These are phyloP conservation scores for Ophiocordyceps robertsii DNA, from an alignment of 2,329 filamentous ascomycete species.

Conservation along the genomic window DNA sequence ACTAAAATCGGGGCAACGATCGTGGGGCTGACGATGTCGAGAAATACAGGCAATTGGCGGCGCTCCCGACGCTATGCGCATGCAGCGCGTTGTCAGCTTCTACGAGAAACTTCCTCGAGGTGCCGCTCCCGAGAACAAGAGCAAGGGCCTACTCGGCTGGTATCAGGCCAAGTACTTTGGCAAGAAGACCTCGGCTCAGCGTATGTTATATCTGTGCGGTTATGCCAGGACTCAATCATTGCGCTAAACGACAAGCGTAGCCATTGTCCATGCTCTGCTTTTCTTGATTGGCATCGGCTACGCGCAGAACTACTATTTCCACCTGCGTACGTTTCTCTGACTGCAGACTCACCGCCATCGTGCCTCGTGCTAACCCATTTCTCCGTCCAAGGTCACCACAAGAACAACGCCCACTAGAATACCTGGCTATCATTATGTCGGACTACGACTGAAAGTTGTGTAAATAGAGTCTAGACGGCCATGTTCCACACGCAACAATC, in stretches of 20 bases:
- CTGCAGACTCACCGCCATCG: not conserved
- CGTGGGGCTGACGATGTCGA: slow-evolving; percentile 20
- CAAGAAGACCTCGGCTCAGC: slow-evolving; percentile 78
- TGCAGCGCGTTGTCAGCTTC: slow-evolving; percentile 96
- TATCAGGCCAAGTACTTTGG: slow-evolving; percentile 93
- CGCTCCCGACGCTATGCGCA: slow-evolving; percentile 89
- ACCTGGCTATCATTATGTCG: slow-evolving; percentile 9
- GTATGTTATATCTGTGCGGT: slow-evolving; percentile 40
- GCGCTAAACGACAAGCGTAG: slow-evolving; percentile 31
- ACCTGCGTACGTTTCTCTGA: slow-evolving; percentile 64
- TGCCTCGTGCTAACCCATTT: not conserved
- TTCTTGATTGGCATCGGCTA: slow-evolving; percentile 74
- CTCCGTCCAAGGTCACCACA: slow-evolving; percentile 75
- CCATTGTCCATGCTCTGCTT: slow-evolving; percentile 75
- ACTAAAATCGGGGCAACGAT: slow-evolving; percentile 2
- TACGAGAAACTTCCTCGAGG: slow-evolving; percentile 98
- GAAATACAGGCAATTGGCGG: slow-evolving; percentile 70
- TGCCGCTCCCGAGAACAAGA: slow-evolving; percentile 68
- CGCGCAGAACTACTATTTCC: slow-evolving; percentile 99
- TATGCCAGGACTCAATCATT: slow-evolving; percentile 10
- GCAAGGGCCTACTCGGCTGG: slow-evolving; percentile 69
- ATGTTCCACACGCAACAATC: not conserved
- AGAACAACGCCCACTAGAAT: slow-evolving; percentile 96
- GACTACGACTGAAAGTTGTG: slow-evolving; percentile 18
- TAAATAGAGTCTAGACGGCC: slow-evolving; percentile 26